Evolutionary conservation across 2,329 filamentous ascomycete species (phyloP), one percentile per base, ranked within the genome.

Genomic region (Zasmidium cellare): DNA sequence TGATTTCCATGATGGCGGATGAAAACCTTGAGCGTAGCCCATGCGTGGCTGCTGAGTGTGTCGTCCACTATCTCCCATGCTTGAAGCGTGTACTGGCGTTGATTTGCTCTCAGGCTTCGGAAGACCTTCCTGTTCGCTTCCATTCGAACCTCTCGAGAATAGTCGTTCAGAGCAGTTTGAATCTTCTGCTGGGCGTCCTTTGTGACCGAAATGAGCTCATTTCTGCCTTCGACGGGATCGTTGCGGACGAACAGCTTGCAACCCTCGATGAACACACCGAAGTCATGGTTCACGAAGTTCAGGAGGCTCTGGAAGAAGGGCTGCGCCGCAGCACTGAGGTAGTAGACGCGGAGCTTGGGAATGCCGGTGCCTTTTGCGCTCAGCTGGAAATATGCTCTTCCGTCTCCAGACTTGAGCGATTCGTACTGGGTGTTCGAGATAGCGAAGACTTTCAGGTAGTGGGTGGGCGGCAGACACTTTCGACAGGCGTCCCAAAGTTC

Each of bases 371-470:
- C 28, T 1, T 58, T 53, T 0, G 60, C 44, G 9, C 18, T 45
- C 2, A 69, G 55, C 3, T 41, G 35, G 16, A 41, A 41, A 3
- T 41, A 9, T 18, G 35, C 35, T 41, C 35, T n/a, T 41, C 6
- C 35, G 11, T 6, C 11, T 41, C 35, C 56, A 2, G 58, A 63
- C 38, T 66, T 69, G 1, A 59, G 51, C 3, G 59, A 55, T 2
- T 35, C 52, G 51, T 72, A 71, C 46, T 71, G 69, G 6, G 24
- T 18, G 19, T 67, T 71, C 2, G 67, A 69, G 9, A 72, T 60
- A 51, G 55, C 62, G 31, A 59, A 58, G 20, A 69, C 60, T 0
- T 50, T 20, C 1, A 67, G 58, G 16, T 22, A 11, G 5, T 28
- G 35, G 16, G 35, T n/a, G n/a, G n/a, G 9, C 6, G 65, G 52